Conservation (phyloP, 805 yeast genomes). For the Candida qinlingensis region DNA sequence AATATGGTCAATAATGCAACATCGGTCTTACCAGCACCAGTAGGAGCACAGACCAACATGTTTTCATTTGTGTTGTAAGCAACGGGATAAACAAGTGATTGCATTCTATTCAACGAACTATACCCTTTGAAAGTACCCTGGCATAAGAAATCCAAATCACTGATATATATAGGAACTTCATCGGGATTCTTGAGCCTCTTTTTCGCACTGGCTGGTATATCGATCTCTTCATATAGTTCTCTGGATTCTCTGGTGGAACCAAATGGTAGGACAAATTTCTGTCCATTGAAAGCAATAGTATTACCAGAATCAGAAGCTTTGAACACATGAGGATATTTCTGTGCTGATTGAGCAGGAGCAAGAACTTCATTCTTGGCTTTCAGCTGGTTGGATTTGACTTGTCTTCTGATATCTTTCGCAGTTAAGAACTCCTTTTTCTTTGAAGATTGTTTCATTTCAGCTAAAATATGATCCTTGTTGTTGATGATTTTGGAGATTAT, state of each 20-base stretch:
- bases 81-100: conserved; percentile 83
- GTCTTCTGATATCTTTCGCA: conserved; percentile 49
- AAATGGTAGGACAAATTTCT: conserved; percentile 69
- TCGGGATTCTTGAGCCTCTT: conserved; percentile 32
- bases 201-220: conserved; percentile 69
- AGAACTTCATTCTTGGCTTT: conserved; percentile 44
- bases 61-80: conserved; percentile 92
- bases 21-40: conserved; percentile 98
- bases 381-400: conserved; percentile 45
- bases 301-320: conserved; percentile 63
- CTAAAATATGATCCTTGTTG: conserved; percentile 31
- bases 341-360: conserved; percentile 39
- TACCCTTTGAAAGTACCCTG: conserved; percentile 81
- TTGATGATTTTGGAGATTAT: conserved; percentile 60
- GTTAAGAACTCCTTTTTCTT: conserved; percentile 36
- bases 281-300: conserved; percentile 74
- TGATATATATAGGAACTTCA: conserved; percentile 49
- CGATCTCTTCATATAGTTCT: conserved; percentile 71
- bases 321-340: conserved; percentile 82
- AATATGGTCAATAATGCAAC: conserved; percentile 79
- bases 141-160: conserved; percentile 71
- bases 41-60: conserved; percentile 95
- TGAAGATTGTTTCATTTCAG: conserved; percentile 18
- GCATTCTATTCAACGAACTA: conserved; percentile 76
- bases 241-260: conserved; percentile 68